These are phyloP conservation scores for Phytophthora pseudosyringae DNA, from an alignment of 352 stramenopile species.

Conservation along the genomic window DNA sequence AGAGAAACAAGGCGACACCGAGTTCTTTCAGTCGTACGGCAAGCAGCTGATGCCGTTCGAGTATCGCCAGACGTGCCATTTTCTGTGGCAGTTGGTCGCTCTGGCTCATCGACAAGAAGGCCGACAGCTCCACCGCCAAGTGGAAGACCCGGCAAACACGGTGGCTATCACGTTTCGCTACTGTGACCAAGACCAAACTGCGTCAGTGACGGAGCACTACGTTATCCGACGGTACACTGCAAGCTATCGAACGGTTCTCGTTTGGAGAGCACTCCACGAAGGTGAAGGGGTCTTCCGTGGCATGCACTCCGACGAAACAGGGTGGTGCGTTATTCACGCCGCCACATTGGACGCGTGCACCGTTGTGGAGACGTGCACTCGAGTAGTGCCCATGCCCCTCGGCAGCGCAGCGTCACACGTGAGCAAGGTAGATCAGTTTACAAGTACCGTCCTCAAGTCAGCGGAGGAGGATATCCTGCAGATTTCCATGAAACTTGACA, in stretches of 20 bases:
- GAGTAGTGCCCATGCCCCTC: slow-evolving; percentile 7
- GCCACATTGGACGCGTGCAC: slow-evolving; percentile 5
- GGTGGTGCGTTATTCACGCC: slow-evolving; percentile 14
- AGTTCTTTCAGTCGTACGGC: slow-evolving; percentile 14
- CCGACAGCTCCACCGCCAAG: not conserved
- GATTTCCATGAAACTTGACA: slow-evolving; percentile 13
- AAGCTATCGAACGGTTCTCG: slow-evolving; percentile 11
- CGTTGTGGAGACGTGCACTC: slow-evolving; percentile 12
- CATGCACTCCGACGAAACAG: slow-evolving; percentile 23
- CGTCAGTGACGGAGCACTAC: not conserved
- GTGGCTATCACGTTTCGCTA: slow-evolving; percentile 3
- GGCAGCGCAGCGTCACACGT: not conserved
- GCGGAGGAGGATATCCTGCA: slow-evolving; percentile 3
- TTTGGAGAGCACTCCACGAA: slow-evolving; percentile 17
- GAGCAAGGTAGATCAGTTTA: slow-evolving; percentile 12
- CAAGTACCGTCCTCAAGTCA: slow-evolving; percentile 11
- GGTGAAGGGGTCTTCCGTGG: slow-evolving; percentile 11
- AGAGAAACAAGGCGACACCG: not conserved
- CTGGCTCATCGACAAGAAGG: slow-evolving; percentile 17
- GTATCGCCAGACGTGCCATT: slow-evolving; percentile 16
- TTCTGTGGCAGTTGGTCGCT: slow-evolving; percentile 14
- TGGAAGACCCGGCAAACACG: slow-evolving; percentile 10
- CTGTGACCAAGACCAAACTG: not conserved
- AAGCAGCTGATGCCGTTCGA: slow-evolving; percentile 15
- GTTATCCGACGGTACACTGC: slow-evolving; percentile 9